Conservation (phyloP, 2,329 filamentous ascomycete genomes). For the Aureobasidium melanogenum region DNA sequence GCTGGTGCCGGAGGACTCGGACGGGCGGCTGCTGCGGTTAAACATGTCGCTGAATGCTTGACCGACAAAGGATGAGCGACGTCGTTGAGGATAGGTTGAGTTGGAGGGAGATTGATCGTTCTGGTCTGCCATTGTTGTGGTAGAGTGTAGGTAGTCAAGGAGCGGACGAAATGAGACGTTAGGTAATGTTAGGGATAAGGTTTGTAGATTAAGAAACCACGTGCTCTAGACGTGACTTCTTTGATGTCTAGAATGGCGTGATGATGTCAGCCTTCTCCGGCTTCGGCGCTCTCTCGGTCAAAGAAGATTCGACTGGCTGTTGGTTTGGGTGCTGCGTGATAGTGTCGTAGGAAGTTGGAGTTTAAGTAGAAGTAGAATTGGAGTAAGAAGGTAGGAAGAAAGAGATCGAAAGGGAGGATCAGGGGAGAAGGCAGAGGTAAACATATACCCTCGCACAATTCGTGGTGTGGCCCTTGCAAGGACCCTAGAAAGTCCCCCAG, state of each 20-base stretch:
- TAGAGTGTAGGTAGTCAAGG: background rate
- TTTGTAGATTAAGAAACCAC: background rate
- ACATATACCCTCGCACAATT: background rate
- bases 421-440: slow-evolving; percentile 3
- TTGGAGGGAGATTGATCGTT: slow-evolving; percentile 32
- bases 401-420: background rate
- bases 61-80: slow-evolving; percentile 40
- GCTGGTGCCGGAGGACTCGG: slow-evolving; percentile 14
- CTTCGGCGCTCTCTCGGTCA: background rate
- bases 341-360: background rate
- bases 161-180: background rate
- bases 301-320: background rate
- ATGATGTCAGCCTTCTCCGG: slow-evolving; percentile 4
- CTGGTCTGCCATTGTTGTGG: slow-evolving; percentile 27
- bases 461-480: background rate
- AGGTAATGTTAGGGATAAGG: background rate
- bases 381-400: background rate
- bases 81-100: slow-evolving; percentile 25
- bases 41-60: slow-evolving; percentile 43
- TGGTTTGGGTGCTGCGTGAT: background rate
- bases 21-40: slow-evolving; percentile 27
- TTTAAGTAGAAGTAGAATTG: background rate
- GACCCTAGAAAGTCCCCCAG: background rate
- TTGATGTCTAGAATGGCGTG: background rate
- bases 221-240: slow-evolving; percentile 6